Conservation (phyloP, 352 stramenopile genomes). For the Globisporangium emineosum region DNA sequence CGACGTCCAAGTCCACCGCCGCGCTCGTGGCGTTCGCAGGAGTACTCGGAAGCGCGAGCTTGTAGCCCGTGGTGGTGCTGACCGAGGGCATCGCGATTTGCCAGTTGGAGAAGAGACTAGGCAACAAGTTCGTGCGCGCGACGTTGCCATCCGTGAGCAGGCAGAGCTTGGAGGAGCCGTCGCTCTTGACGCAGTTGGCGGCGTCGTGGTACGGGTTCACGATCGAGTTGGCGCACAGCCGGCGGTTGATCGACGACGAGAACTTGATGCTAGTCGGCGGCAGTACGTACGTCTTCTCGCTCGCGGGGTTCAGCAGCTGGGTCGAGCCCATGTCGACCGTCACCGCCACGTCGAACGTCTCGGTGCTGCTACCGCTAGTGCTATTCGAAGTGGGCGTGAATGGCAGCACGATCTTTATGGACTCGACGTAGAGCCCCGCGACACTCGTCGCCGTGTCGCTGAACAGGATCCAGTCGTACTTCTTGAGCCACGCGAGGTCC, state of each 20-base stretch:
- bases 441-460: not conserved
- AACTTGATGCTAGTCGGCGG: not conserved
- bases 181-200: constrained; percentile 2
- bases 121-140: not conserved
- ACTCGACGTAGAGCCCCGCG: not conserved
- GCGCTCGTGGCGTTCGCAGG: not conserved
- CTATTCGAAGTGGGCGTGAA: constrained; percentile 1
- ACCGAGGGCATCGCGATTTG: not conserved
- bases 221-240: not conserved
- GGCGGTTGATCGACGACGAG: not conserved
- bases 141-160: not conserved
- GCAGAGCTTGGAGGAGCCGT: not conserved
- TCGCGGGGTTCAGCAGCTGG: not conserved
- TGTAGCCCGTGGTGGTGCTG: not conserved
- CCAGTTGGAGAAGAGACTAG: constrained; percentile 4
- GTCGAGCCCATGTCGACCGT: not conserved
- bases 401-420: constrained; percentile 4
- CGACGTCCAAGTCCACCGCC: not conserved
- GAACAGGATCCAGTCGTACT: not conserved
- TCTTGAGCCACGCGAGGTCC: constrained; percentile 1
- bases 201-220: not conserved
- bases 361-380: not conserved
- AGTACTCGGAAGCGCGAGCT: not conserved
- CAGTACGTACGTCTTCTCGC: not conserved
- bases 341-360: not conserved